Base-by-base conservation (phyloP, 306 rosid genomes). In the Malus asiatica region DNA sequence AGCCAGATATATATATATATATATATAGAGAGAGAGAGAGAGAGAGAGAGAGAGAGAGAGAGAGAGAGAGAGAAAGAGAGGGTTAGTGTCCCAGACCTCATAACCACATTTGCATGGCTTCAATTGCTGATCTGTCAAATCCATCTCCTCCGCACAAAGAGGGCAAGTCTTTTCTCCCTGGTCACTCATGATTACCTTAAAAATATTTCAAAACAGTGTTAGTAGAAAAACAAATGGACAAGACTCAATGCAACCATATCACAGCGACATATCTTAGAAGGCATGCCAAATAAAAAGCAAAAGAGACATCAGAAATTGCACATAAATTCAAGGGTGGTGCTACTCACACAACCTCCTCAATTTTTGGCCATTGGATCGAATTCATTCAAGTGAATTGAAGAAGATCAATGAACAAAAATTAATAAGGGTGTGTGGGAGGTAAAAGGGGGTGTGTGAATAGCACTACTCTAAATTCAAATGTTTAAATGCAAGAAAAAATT, bases 131-230 rank as follows among this genome's bases (percentile, higher is more conserved):
- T 96, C 99, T 19, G 99, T 96, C 86, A 90, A 89, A 89, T 92
- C 99, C 99, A 96, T 96, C 83, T 96, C 99, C 82, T 96, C 98
- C 0, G 98, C 97, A 35, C 99, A 96, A 74, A 96, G 99, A 78
- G 98, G 99, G 63, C 99, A 96, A 73, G 97, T 88, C 87, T 86
- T 96, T 79, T 96, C 99, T 79, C 93, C 97, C 85, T 85, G 91
- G 27, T 92, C 99, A 75, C 97, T 90, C 99, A 96, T 96, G 94
- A 81, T 96, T 87, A 81, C 85, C 87, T 79, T 81, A 29, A 59
- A 72, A 4, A 74, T 66, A 75, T 72, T 77, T 14, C 59, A 51
- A 16, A 33, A 33, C 51, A 57, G 68, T 45, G 48, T 20, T 71
- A 67, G 48, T 51, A 22, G 77, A 48, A 71, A 59, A 76, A 58